Evolutionary conservation across 2,329 filamentous ascomycete genomes (phyloP).

Genomic region (Exophiala sp.): DNA sequence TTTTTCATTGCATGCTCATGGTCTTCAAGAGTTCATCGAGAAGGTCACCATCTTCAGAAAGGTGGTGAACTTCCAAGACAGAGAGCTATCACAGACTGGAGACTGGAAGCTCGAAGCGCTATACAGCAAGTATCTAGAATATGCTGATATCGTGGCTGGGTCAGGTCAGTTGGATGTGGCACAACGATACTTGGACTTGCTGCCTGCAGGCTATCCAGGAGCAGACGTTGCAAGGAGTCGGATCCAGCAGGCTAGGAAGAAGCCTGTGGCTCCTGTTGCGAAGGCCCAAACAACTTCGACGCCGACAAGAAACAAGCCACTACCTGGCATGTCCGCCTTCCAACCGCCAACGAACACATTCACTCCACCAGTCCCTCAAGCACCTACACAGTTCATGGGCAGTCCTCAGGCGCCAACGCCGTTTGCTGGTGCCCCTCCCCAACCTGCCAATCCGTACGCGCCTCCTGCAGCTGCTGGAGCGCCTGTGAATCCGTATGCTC

Average conservation of each 20-base stretch:
- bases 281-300: conserved; percentile 40
- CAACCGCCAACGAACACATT: conserved; percentile 35
- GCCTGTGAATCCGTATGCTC: conserved; percentile 25
- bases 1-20: conserved; percentile 87
- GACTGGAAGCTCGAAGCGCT: conserved; percentile 86
- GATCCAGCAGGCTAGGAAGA: conserved; percentile 78
- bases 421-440: conserved; percentile 5
- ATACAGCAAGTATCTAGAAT: conserved; percentile 95
- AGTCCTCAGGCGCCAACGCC: conserved; percentile 2
- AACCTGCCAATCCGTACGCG: conserved; percentile 20
- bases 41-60: conserved; percentile 97
- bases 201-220: conserved; percentile 77
- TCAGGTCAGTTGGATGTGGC: conserved; percentile 84
- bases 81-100: conserved; percentile 63
- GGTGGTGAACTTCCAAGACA: conserved; percentile 85
- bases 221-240: conserved; percentile 83
- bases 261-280: conserved; percentile 41
- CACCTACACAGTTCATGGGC: conserved; percentile 12
- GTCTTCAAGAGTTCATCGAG: conserved; percentile 90
- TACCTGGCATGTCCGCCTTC: conserved; percentile 40
- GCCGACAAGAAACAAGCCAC: conserved; percentile 40
- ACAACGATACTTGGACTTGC: conserved; percentile 84
- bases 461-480: conserved; percentile 6
- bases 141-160: conserved; percentile 88
- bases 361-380: conserved; percentile 21